Evolutionary conservation across 2,329 filamentous ascomycete species (phyloP), one percentile per base, ranked within the genome.

Genomic region (Fulvia fulva): DNA sequence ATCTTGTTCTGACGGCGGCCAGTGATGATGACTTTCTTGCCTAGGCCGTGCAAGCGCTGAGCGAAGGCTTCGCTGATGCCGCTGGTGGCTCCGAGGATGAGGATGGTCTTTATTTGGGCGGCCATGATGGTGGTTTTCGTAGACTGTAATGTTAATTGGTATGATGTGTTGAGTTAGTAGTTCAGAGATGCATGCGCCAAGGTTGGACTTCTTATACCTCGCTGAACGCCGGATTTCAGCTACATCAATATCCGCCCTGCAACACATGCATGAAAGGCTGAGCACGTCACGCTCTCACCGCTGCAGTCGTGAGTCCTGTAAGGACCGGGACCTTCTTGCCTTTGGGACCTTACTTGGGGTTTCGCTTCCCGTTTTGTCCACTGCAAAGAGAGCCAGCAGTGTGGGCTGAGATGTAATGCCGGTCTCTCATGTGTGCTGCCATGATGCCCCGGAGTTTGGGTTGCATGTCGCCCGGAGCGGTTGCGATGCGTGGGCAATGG

Each of bases 1-100:
- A 82, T 73, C n/a, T 77, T 78, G 34, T 81, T 78, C 63, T 80
- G 74, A 52, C 81, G 70, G 9, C 80, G 71, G 8, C 81, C 81
- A 5, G 78, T 75, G 5, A 80, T 71, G 49, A 82, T 76, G 41
- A 80, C 75, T 16, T 72, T 71, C 58, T 75, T 76, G 37, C 76
- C 78, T 57, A 78, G 74, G 51, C 74, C 61, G 3, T 82, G 71
- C 11, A 81, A 69, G 59, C 74, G 76, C 44, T 74, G 72, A 8
- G 80, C 78, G 8, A 82, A 73, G 14, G 78, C 78, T 59, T 76
- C 71, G 41, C 81, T 78, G 49, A 80, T 79, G 28, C 78, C 78
- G 11, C 75, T 77, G 8, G 77, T 80, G 23, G 22, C 30, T 41
- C 53, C 81, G 16, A 83, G 73, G 37, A 83, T 69, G 8, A 82